A percentile compares a stretch with the other conserved stretches of the same genome.
Conservation (phyloP, 2,329 filamentous ascomycete genomes). For the Sarocladiaceae sp. region DNA sequence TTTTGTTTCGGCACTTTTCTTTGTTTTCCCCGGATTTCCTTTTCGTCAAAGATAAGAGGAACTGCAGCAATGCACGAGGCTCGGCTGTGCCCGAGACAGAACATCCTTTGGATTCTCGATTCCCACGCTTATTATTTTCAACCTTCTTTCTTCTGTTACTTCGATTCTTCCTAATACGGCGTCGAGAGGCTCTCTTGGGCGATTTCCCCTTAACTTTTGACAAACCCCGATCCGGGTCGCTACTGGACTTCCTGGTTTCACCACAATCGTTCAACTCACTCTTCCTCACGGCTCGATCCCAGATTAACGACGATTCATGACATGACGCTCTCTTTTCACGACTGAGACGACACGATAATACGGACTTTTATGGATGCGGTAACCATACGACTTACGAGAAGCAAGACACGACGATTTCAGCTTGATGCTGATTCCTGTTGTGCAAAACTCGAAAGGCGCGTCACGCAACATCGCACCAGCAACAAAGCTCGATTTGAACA, state of each 20-base stretch:
- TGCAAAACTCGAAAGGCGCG: slow-evolving; percentile 16
- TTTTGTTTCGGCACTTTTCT: slow-evolving; percentile 19
- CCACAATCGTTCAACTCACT: slow-evolving; percentile 31
- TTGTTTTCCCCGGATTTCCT: slow-evolving; percentile 23
- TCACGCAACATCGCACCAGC: neutral
- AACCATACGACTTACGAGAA: slow-evolving; percentile 26
- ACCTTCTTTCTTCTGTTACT: slow-evolving; percentile 13
- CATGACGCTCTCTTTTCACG: slow-evolving; percentile 35
- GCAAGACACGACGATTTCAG: slow-evolving; percentile 18
- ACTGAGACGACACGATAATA: slow-evolving; percentile 31
- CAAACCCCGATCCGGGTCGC: slow-evolving; percentile 11
- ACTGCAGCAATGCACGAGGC: slow-evolving; percentile 58
- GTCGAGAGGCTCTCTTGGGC: slow-evolving; percentile 19
- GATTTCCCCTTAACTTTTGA: neutral
- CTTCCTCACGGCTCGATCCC: slow-evolving; percentile 29
- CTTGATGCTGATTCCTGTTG: slow-evolving; percentile 25
- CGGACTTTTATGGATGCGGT: slow-evolving; percentile 19
- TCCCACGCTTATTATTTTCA: slow-evolving; percentile 17
- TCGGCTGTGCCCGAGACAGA: slow-evolving; percentile 43
- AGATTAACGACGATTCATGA: slow-evolving; percentile 37
- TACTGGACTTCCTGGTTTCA: slow-evolving; percentile 14
- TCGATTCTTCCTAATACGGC: slow-evolving; percentile 18
- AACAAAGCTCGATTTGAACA: slow-evolving; percentile 1
- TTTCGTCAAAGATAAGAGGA: slow-evolving; percentile 46
- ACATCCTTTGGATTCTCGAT: slow-evolving; percentile 37